Conservation (phyloP, 768 basidiomycete genomes). For the Pisolithus albus region DNA sequence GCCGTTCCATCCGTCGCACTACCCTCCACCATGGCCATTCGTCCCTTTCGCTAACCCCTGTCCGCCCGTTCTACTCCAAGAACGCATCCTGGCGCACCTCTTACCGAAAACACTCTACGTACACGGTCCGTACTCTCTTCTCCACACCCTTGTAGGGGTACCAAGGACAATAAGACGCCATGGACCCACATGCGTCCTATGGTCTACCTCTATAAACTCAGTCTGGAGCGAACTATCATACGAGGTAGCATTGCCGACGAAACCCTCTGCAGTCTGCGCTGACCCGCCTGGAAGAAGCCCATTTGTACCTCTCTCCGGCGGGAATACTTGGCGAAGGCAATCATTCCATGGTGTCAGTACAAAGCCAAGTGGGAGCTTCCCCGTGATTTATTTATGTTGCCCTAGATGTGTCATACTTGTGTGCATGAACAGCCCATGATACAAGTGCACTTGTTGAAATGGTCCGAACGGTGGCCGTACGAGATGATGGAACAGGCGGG, state of each 20-base stretch:
- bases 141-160: no score
- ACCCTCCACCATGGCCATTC: no score
- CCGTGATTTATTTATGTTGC: constrained; percentile 31
- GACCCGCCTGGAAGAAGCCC: constrained; percentile 32
- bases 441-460: constrained; percentile 16
- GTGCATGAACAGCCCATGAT: constrained; percentile 25
- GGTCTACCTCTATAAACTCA: no score
- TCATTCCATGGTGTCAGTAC: constrained; percentile 50
- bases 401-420: constrained; percentile 34
- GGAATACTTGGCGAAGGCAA: constrained; percentile 37
- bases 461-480: constrained; percentile 16
- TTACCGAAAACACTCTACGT: no score
- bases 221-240: no score
- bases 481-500: constrained; percentile 8
- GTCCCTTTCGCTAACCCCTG: no score
- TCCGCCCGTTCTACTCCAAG: no score
- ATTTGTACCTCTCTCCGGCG: constrained; percentile 41
- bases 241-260: constrained; percentile 22
- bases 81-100: no score
- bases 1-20: no score
- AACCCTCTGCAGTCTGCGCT: constrained; percentile 12
- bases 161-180: no score
- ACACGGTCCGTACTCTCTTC: no score
- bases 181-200: no score
- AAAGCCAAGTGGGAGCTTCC: constrained; percentile 49